Evolutionary conservation across 257 asterid species (phyloP).

Genomic region (Solanum bukasovii): DNA sequence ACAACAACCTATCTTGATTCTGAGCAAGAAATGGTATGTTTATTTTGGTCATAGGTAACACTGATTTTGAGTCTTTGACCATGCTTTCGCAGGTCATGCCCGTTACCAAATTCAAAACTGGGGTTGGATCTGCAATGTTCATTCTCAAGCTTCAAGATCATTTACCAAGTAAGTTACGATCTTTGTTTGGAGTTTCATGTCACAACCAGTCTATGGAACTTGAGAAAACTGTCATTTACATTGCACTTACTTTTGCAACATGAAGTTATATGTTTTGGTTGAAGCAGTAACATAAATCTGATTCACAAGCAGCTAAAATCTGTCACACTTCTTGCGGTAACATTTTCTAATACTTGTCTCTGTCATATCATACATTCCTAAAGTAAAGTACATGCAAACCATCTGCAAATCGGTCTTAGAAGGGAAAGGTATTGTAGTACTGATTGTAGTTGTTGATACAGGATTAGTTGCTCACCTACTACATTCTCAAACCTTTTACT

Average conservation of each 20-base stretch:
- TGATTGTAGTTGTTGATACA: neutral
- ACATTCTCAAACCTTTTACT: neutral
- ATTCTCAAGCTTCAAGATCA: slow-evolving; percentile 48
- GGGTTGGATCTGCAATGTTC: slow-evolving; percentile 91
- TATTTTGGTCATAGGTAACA: neutral
- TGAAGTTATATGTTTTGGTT: no score
- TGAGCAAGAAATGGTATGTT: neutral
- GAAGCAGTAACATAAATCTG: neutral
- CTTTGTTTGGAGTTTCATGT: neutral
- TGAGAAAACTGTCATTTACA: neutral
- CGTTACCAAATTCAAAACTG: slow-evolving; percentile 44
- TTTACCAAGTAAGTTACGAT: slow-evolving; percentile 49
- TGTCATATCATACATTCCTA: no score
- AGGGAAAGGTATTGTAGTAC: neutral
- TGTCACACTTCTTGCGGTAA: slow-evolving; percentile 77
- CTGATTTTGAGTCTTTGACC: neutral
- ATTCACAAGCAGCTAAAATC: slow-evolving; percentile 53
- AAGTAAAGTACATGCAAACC: neutral
- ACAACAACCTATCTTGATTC: neutral
- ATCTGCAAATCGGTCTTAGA: neutral
- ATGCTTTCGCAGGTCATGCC: slow-evolving; percentile 12
- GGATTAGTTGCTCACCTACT: neutral
- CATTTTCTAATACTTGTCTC: no score
- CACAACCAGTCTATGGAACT: neutral
- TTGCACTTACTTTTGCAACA: no score